Percentiles rank a stretch among this genome's conserved stretches.
phyloP scores from a whole-genome alignment of 129 eudicot genomes.

The Chrysanthemum lavandulifolium region DNA sequence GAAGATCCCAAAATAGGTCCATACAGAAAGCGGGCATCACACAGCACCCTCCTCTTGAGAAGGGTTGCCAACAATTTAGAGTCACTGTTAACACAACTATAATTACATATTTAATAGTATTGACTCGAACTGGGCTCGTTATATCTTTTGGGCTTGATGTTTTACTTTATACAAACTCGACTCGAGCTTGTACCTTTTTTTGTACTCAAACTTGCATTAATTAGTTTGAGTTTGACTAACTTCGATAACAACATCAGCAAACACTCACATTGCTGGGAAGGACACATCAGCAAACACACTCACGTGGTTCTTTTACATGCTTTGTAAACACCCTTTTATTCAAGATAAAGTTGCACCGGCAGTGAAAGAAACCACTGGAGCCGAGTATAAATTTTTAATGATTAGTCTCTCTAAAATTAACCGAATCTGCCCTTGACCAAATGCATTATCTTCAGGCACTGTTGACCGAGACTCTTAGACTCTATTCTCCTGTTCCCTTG shows the following conservation, averaged over 20 bases:
- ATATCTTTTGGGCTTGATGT: too few species aligned
- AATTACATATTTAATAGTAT: too few species aligned
- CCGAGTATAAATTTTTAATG: neutral
- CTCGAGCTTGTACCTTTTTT: too few species aligned
- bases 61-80: too few species aligned
- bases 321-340: conserved; percentile 4
- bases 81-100: too few species aligned
- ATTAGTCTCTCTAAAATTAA: neutral
- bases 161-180: too few species aligned
- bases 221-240: neutral
- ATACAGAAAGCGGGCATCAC: too few species aligned
- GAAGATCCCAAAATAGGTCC: too few species aligned
- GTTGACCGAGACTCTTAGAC: conserved; percentile 7
- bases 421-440: neutral
- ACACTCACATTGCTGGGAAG: neutral
- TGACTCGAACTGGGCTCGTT: too few species aligned
- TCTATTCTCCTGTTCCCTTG: neutral
- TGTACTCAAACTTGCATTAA: too few species aligned
- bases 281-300: neutral
- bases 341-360: neutral
- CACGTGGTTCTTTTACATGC: conserved; percentile 5
- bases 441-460: neutral
- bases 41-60: too few species aligned
- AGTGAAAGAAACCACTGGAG: conserved; percentile 5
- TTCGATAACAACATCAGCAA: neutral